phyloP scores from a whole-genome alignment of 192 early-diverging fungal species.

The Coemansia sp. region DNA sequence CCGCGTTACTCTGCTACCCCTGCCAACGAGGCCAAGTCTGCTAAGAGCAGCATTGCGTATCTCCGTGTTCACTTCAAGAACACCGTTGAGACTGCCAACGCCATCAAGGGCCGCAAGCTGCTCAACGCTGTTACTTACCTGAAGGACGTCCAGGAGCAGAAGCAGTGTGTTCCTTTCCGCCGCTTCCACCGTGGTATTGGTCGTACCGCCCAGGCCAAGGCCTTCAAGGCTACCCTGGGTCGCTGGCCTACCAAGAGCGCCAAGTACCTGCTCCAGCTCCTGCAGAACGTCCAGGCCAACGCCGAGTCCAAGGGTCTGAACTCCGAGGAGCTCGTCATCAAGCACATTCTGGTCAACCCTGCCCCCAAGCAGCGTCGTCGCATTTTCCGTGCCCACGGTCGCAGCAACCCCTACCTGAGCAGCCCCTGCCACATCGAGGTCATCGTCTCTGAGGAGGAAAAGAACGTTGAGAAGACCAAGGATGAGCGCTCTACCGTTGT shows the following conservation, averaged over 20 bases:
- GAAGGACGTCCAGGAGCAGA: slow-evolving; percentile 92
- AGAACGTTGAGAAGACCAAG: slow-evolving; percentile 76
- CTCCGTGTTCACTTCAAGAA: slow-evolving; percentile 98
- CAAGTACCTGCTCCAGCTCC: slow-evolving; percentile 89
- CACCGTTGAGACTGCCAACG: slow-evolving; percentile 93
- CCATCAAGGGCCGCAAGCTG: slow-evolving; percentile 91
- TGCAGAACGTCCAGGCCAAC: slow-evolving; percentile 97
- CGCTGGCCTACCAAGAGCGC: slow-evolving; percentile 98
- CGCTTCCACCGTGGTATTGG: slow-evolving; percentile 97
- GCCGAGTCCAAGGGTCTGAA: slow-evolving; percentile 94
- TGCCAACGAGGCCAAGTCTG: slow-evolving; percentile 78
- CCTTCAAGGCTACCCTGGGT: slow-evolving; percentile 76
- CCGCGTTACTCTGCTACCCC: slow-evolving; percentile 84
- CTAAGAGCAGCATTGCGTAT: slow-evolving; percentile 89
- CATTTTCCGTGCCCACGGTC: slow-evolving; percentile 98
- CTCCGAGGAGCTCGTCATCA: slow-evolving; percentile 83
- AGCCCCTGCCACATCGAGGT: slow-evolving; percentile 97
- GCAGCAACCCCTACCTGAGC: slow-evolving; percentile 93
- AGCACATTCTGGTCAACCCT: slow-evolving; percentile 97
- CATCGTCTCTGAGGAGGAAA: slow-evolving; percentile 85
- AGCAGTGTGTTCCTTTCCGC: slow-evolving; percentile 96
- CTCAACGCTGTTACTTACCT: slow-evolving; percentile 90
- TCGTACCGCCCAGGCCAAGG: slow-evolving; percentile 96
- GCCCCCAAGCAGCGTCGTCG: slow-evolving; percentile 96
- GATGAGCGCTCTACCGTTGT: slow-evolving; percentile 51